Conservation (phyloP, 2,329 filamentous ascomycete genomes). For the Aspergillus flavus region DNA sequence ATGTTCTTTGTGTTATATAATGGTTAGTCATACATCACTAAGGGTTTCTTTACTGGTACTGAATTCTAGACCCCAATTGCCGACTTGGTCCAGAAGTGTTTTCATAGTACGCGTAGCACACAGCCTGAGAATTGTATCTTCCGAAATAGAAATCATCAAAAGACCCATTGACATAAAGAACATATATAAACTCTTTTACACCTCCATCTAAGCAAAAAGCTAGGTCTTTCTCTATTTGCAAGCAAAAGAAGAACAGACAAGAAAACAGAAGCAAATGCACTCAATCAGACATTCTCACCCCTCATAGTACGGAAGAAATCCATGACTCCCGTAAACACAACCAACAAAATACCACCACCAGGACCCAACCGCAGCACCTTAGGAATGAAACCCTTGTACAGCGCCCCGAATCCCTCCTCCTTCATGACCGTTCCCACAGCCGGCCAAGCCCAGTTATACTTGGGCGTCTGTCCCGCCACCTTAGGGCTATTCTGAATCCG, state of each 20-base stretch:
- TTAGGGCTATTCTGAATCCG: slow-evolving; percentile 93
- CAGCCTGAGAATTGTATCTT: background rate
- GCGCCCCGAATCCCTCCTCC: slow-evolving; percentile 87
- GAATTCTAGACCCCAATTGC: background rate
- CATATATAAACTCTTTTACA: background rate
- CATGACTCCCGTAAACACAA: slow-evolving; percentile 54
- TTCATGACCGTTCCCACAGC: slow-evolving; percentile 81
- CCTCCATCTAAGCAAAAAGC: slow-evolving; percentile 8
- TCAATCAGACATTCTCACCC: slow-evolving; percentile 25
- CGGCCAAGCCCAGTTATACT: slow-evolving; percentile 99
- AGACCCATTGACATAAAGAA: background rate
- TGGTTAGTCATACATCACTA: background rate
- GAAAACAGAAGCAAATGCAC: background rate
- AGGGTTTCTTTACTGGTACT: background rate
- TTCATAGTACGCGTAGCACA: too few relatives aligned
- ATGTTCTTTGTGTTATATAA: slow-evolving; percentile 4
- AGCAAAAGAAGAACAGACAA: background rate
- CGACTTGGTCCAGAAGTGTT: background rate
- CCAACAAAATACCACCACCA: slow-evolving; percentile 62
- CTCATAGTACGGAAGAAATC: slow-evolving; percentile 84
- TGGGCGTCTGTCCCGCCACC: slow-evolving; percentile 76
- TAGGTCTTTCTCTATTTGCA: slow-evolving; percentile 8
- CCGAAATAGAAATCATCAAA: background rate
- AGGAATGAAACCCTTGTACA: slow-evolving; percentile 97
- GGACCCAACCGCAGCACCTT: slow-evolving; percentile 83